Base-by-base conservation (phyloP, 2,329 filamentous ascomycete genomes). In the Diaporthe sp. region DNA sequence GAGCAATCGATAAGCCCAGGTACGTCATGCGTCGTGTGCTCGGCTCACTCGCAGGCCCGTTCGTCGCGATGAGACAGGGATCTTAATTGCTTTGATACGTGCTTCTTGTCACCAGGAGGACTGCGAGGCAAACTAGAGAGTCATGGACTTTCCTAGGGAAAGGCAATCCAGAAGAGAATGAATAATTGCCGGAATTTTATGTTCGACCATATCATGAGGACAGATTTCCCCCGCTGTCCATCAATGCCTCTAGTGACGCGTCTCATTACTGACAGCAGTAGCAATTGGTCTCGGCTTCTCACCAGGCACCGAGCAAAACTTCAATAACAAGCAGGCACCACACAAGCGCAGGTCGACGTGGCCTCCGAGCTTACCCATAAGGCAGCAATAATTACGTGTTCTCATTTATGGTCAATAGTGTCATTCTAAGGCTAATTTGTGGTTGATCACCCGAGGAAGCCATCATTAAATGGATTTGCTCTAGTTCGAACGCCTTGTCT, bases 21-120 rank as follows among this genome's bases (percentile, higher is more conserved):
- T 68, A 68, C 64, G 64, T 68, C 64, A 68, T 68, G 64, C 33
- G 64, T 40, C 47, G 47, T 40, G 64, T 54, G 64, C 64, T 38
- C 64, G 64, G 64, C 64, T 68, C 64, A 40, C 64, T 33, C 17
- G 30, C n/a, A 68, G 64, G 64, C 12, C 47, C 64, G 47, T 54
- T 13, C 47, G 64, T 38, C 25, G 33, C 15, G 33, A 4, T 28
- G 15, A 40, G 45, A 68, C 64, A 68, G 64, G 64, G 64, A 30
- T 68, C 52, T 71, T 67, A 67, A 67, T 52, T 50, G 42, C 64
- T 22, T 52, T 19, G 30, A 47, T 30, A 25, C 61, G 30, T 54
- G 28, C 64, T 52, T 54, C 64, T 38, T 38, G 45, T 68, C 47
- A 68, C 33, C 64, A 68, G 33, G 45, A 40, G n/a, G 5, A 52